Evolutionary conservation across 2,329 filamentous ascomycete genomes (phyloP), one percentile per base, ranked within the genome.

Genomic region (Pestalotiopsis sp.): DNA sequence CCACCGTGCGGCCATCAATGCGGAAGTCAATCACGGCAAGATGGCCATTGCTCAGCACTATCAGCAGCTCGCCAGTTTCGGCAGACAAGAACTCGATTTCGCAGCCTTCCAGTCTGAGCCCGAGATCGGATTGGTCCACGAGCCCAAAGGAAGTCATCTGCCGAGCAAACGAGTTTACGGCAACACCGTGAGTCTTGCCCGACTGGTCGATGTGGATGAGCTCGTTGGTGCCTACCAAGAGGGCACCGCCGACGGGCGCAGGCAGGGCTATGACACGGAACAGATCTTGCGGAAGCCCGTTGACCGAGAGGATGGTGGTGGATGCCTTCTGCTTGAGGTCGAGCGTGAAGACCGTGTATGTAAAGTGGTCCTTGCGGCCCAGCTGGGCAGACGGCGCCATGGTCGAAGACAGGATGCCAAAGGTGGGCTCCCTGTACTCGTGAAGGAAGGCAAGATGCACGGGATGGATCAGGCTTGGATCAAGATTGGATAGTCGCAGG

Each of bases 361-460:
- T 92, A 62, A 97, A 84, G 73, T 93, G 89, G 78, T 99, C 96
- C 76, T 92, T 96, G 72, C 94, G 89, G 75, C 94, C 92, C 66
- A 98, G 84, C 3, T 93, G 91, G 67, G 87, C 86, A n/a, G 94
- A 95, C 14, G 91, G 89, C 45, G 91, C 86, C 71, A 89, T 84
- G 66, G 90, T 91, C 1, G 95, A 93, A 61, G 94, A 96, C 57
- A 99, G 85, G 70, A 99, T 95, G 68, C 95, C 96, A 82, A 99
- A 97, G 0, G 96, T 99, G 13, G 96, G 95, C 81, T 98, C 96
- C 79, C 96, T 91, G 81, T 99, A 99, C 83, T 98, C 95, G 86
- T 98, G 90, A 72, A 99, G 84, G 80, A 99, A 99, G 67, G 93
- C 91, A 76, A 99, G 89, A 78, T 97, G 93, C 76, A 98, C 90